Conservation (phyloP, 305 asterid genomes). For the Solanum hybrid region DNA sequence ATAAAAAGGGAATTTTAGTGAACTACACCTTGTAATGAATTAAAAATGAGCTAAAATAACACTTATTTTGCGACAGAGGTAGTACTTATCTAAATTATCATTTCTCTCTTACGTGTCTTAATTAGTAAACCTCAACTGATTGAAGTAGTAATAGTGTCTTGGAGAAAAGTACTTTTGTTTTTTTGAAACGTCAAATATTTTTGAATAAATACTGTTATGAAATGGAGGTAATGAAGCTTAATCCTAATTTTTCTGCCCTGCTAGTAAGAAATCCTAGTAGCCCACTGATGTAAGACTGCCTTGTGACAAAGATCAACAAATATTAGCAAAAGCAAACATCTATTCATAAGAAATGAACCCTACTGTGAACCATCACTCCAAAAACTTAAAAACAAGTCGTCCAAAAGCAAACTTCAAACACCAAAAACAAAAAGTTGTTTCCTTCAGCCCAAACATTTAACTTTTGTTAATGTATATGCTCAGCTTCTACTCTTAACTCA, state of each 20-base stretch:
- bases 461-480: neutral
- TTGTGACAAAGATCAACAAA: neutral
- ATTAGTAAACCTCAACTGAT: neutral
- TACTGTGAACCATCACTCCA: neutral
- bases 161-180: too few species aligned
- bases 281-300: neutral
- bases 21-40: neutral
- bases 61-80: neutral
- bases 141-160: neutral
- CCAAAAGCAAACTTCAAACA: neutral
- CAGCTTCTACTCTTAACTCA: neutral
- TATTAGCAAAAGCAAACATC: neutral
- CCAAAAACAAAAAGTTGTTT: neutral
- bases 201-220: neutral
- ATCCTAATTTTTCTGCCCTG: neutral
- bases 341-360: neutral
- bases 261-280: neutral
- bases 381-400: neutral
- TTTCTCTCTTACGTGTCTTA: neutral
- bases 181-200: neutral
- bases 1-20: neutral
- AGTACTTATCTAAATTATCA: neutral
- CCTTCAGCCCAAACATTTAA: neutral
- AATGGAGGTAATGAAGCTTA: conserved; percentile 1
- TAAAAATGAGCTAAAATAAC: neutral